Evolutionary conservation across 1,284 basidiomycete genomes (phyloP).

Genomic region (Pseudozyma sp.): DNA sequence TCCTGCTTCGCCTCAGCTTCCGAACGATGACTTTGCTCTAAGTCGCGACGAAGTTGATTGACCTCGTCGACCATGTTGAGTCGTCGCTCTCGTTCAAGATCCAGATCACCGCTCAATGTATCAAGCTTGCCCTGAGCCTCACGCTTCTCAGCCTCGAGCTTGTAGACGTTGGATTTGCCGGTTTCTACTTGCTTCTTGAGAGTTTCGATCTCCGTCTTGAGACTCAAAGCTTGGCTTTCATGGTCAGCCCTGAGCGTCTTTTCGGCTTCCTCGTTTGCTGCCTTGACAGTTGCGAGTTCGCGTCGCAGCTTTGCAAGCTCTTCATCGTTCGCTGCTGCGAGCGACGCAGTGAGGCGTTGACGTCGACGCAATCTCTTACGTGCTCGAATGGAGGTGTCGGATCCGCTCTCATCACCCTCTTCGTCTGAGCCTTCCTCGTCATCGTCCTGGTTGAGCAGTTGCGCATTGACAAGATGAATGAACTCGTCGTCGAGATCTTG

Average conservation of each 20-base stretch:
- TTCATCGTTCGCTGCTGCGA: constrained; percentile 25
- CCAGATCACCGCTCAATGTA: constrained; percentile 37
- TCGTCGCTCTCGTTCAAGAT: constrained; percentile 55
- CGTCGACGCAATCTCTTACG: constrained; percentile 25
- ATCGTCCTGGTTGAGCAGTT: constrained; percentile 50
- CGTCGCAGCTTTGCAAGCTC: constrained; percentile 26
- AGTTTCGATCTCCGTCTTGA: constrained; percentile 35
- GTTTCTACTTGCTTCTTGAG: constrained; percentile 30
- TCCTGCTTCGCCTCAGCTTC: constrained; percentile 53
- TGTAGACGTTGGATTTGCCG: constrained; percentile 23
- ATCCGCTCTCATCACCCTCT: constrained; percentile 39
- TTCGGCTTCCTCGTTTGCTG: constrained; percentile 31
- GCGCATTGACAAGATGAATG: constrained; percentile 50
- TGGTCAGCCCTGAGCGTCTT: constrained; percentile 22
- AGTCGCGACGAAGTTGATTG: constrained; percentile 49
- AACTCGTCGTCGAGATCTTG: constrained; percentile 61
- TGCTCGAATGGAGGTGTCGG: constrained; percentile 44
- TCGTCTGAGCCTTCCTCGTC: constrained; percentile 36
- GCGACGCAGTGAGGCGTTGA: constrained; percentile 29
- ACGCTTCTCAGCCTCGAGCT: constrained; percentile 27
- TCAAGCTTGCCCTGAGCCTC: constrained; percentile 26
- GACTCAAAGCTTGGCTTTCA: constrained; percentile 14
- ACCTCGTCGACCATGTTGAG: constrained; percentile 64
- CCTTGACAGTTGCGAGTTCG: constrained; percentile 24
- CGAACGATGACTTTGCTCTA: constrained; percentile 50